phyloP scores from a whole-genome alignment of 2,329 filamentous ascomycete species.

The Xylaria digitata region DNA sequence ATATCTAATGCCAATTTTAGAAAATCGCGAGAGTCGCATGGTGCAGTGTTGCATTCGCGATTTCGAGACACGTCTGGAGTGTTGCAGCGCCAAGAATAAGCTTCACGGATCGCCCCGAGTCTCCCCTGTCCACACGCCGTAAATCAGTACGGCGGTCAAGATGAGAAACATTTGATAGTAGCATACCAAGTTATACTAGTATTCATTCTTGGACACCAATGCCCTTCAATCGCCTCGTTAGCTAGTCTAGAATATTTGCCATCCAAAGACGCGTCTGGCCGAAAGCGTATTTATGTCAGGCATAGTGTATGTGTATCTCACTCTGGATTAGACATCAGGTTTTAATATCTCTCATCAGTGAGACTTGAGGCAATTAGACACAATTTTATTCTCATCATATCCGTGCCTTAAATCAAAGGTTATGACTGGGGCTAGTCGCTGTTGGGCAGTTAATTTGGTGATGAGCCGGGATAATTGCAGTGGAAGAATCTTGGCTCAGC shows the following conservation, averaged over 20 bases:
- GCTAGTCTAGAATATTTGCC: neutral
- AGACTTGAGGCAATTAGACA: neutral
- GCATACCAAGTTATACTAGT: neutral
- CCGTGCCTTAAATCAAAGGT: neutral
- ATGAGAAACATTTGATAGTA: neutral
- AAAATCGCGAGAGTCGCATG: neutral
- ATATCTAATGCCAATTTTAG: slow-evolving; percentile 9
- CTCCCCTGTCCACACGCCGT: neutral
- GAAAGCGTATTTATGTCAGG: too few species aligned
- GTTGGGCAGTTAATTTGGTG: neutral
- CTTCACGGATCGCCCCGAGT: neutral
- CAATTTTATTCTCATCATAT: neutral
- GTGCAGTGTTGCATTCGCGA: slow-evolving; percentile 8
- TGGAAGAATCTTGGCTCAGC: slow-evolving; percentile 32
- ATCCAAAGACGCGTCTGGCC: too few species aligned
- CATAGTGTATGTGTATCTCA: neutral
- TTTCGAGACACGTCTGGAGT: too few species aligned
- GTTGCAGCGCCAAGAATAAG: slow-evolving; percentile 19
- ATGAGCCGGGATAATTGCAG: neutral
- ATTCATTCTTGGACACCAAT: neutral
- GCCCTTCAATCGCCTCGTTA: neutral
- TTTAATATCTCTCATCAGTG: neutral
- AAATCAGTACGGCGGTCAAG: neutral
- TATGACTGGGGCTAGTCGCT: slow-evolving; percentile 4
- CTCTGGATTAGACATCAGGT: neutral